Conservation (phyloP, 306 rosid genomes). For the Casuarina glauca region DNA sequence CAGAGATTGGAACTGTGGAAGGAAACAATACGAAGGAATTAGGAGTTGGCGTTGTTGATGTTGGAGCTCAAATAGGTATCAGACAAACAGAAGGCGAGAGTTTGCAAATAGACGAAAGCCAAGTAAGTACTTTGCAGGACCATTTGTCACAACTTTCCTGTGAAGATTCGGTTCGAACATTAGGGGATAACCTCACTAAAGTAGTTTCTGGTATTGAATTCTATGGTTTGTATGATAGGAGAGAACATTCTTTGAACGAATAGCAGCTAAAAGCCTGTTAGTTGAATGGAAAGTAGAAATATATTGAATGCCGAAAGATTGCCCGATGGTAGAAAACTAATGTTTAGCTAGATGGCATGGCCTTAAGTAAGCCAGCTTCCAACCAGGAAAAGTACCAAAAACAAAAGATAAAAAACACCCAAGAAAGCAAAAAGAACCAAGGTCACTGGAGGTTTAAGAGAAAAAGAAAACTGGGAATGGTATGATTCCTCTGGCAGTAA, state of each 20-base stretch:
- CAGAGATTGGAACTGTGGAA: neutral
- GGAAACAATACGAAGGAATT: conserved; percentile 8
- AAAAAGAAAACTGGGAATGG: neutral
- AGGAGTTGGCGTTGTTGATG: conserved; percentile 28
- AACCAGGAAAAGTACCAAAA: neutral
- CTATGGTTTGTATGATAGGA: conserved; percentile 59
- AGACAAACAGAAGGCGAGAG: conserved; percentile 28
- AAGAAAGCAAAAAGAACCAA: neutral
- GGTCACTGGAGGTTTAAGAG: neutral
- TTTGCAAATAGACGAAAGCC: conserved; percentile 34
- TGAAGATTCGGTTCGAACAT: conserved; percentile 34
- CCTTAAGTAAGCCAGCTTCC: neutral
- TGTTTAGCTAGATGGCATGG: neutral
- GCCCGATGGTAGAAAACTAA: conserved; percentile 20
- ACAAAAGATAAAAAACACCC: neutral
- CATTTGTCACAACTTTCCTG: conserved; percentile 60
- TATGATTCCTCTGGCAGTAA: neutral
- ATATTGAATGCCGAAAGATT: conserved; percentile 29
- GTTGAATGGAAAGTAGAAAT: conserved; percentile 42
- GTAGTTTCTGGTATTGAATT: conserved; percentile 45
- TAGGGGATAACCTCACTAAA: conserved; percentile 48
- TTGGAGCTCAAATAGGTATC: conserved; percentile 34
- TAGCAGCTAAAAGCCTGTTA: conserved; percentile 36
- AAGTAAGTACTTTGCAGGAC: conserved; percentile 54
- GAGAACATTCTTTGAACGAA: conserved; percentile 43